phyloP scores from a whole-genome alignment of 2,329 filamentous ascomycete genomes.

The Amylocarpus encephaloides region DNA sequence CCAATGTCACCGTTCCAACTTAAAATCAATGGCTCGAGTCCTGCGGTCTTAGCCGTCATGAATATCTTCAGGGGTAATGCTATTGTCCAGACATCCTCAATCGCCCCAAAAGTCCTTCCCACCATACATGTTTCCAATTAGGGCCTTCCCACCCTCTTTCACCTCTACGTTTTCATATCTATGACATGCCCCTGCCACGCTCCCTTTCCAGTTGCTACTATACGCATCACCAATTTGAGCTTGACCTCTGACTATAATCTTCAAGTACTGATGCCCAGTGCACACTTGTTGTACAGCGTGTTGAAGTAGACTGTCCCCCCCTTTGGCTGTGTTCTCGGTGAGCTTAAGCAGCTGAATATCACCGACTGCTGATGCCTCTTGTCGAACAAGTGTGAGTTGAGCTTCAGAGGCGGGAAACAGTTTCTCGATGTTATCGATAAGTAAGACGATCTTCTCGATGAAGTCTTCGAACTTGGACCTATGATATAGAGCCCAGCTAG shows the following conservation, averaged over 20 bases:
- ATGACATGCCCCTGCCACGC: conserved; percentile 8
- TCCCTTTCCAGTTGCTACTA: conserved; percentile 8
- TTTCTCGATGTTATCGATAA: conserved; percentile 13
- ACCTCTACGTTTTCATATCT: conserved; percentile 7
- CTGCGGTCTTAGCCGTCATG: too few species aligned
- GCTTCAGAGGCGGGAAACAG: conserved; percentile 14
- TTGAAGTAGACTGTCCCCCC: conserved; percentile 14
- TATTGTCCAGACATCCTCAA: conserved; percentile 1
- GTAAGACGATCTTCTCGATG: conserved; percentile 12
- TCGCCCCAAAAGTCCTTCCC: conserved; percentile 12
- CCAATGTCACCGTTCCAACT: too few species aligned
- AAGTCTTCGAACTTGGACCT: conserved; percentile 9
- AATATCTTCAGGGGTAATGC: too few species aligned
- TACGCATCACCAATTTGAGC: conserved; percentile 7
- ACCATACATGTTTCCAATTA: conserved; percentile 11
- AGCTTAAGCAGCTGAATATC: conserved; percentile 9
- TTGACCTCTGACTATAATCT: conserved; percentile 7
- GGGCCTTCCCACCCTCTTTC: conserved; percentile 5
- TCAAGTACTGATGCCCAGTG: conserved; percentile 9
- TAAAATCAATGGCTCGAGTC: too few species aligned
- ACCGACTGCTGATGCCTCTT: too few species aligned
- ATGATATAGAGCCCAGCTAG: conserved; percentile 18
- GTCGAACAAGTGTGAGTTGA: too few species aligned
- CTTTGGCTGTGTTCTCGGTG: conserved; percentile 7
- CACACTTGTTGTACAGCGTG: conserved; percentile 6